Percentiles rank a stretch among this genome's conserved stretches.
These are phyloP conservation scores for Debaryomyces maramus DNA, from an alignment of 805 yeast genomes.

Conservation along the genomic window DNA sequence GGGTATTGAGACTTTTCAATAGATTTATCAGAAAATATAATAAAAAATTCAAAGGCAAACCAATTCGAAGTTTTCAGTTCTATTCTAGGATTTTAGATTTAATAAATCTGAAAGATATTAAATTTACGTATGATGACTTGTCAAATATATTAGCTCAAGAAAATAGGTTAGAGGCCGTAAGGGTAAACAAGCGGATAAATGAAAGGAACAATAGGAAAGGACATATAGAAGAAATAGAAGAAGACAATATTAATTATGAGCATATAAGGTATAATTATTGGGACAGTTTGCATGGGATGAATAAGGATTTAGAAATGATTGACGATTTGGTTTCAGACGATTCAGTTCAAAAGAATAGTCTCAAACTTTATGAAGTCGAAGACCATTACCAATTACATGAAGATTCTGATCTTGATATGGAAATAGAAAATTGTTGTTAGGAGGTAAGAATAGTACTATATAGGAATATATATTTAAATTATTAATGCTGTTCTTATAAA, in stretches of 20 bases:
- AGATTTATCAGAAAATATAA: constrained; percentile 32
- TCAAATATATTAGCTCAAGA: constrained; percentile 27
- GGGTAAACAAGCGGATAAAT: constrained; percentile 14
- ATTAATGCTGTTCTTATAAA: no score
- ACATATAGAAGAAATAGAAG: constrained; percentile 3
- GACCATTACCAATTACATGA: not conserved
- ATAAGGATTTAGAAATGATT: constrained; percentile 29
- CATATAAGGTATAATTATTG: constrained; percentile 36
- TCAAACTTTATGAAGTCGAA: constrained; percentile 1
- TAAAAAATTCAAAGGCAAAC: constrained; percentile 11
- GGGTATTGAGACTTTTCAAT: constrained; percentile 39
- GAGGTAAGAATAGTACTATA: no score
- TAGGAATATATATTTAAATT: no score
- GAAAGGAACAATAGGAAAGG: not conserved
- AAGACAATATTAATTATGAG: constrained; percentile 12
- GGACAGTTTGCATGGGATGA: constrained; percentile 27
- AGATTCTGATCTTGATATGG: constrained; percentile 9
- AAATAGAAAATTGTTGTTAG: no score
- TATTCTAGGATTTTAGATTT: constrained; percentile 26
- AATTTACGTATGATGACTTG: constrained; percentile 23
- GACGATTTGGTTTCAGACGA: constrained; percentile 9
- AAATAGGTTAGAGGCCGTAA: constrained; percentile 20
- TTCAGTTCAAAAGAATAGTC: constrained; percentile 1
- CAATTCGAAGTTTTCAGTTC: constrained; percentile 17
- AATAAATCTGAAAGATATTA: constrained; percentile 17